Evolutionary conservation across 139 green algal genomes (phyloP), one percentile per base, ranked within the genome.

Genomic region (Deuterostichococcus epilithicus): DNA sequence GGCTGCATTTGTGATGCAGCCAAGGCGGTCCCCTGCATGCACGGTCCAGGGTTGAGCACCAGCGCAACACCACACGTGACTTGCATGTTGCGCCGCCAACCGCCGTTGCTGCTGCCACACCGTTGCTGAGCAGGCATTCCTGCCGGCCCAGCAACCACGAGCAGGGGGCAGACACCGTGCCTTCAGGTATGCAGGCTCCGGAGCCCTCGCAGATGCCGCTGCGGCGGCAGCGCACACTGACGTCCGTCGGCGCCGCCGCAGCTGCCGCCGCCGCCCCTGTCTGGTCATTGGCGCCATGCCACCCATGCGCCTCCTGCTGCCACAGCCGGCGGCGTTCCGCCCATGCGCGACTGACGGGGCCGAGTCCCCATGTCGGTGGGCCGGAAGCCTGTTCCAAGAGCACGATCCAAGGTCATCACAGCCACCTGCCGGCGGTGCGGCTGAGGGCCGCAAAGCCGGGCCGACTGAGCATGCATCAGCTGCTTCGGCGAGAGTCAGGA

Each of bases 151-250:
- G 59, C 59, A 67, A 32, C 23, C 5, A 47, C n/a, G 25, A 34
- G 0, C 44, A 32, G 36, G 38, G 18, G 58, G 72, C 30, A 70
- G 10, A 3, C 66, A n/a, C 25, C 20, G 23, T 35, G 30, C 18
- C 44, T 76, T 73, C 78, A 72, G 44, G 30, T 3, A 23, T 18
- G 38, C 78, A 82, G 1, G 73, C 73, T 52, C 78, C n/a, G 3
- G 83, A 63, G 23, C 87, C 87, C 58, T 93, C 90, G 70, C 91
- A 95, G 63, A 95, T 93, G 59, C 77, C 75, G 0, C 76, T 83
- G 70, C 78, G 69, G 28, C 70, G 72, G 75, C 91, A 95, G 1
- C 88, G 60, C 34, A 86, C 73, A 5, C 80, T 89, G n/a, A 81
- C 76, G 75, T 94, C 91, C 36, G 18, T 13, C 52, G 52, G 18